Base-by-base conservation (phyloP, 305 asterid species). In the Petunia hybrid region DNA sequence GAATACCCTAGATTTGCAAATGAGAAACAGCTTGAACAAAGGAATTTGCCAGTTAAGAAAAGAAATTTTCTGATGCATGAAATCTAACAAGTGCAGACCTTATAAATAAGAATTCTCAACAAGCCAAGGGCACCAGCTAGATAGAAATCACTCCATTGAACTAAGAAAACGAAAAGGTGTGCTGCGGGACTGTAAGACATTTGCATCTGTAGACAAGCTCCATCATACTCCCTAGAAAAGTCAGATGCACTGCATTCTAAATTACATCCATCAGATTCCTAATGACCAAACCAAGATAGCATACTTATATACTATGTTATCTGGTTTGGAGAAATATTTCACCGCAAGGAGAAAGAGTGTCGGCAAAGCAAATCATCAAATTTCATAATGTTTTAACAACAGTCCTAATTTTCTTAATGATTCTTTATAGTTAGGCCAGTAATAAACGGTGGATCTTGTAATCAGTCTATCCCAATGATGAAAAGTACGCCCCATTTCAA, bases 181-280 rank as follows among this genome's bases (percentile, higher is more conserved):
- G 97, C 96, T 5, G 91, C 93, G n/a, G 96, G 96, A 80, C 97
- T 93, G 83, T 91, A 91, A 0, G 96, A 90, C 86, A 91, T 85
- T 85, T 96, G 87, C 96, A 91, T 93, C 76, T 93, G 97, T 40
- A 93, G 84, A 80, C 92, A 90, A 4, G 96, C 95, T 6, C 96
- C 97, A 83, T 91, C 97, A 82, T 88, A 91, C 85, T 91, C 97
- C 74, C 92, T 76, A 0, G 90, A 85, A 76, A 87, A 86, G 80
- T 93, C 96, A 57, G 97, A 91, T 62, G 96, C 94, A 85, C 97
- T 93, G 92, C n/a, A 78, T 42, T 43, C 74, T 38, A 35, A 31
- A 35, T 64, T 62, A 5, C 38, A 46, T 42, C 8, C 13, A 12
- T 78, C 46, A 60, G 45, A 48, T 43, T 38, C 2, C 16, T 59